Evolutionary conservation across 2,329 filamentous ascomycete genomes (phyloP).

Genomic region (Beauveria sp.): DNA sequence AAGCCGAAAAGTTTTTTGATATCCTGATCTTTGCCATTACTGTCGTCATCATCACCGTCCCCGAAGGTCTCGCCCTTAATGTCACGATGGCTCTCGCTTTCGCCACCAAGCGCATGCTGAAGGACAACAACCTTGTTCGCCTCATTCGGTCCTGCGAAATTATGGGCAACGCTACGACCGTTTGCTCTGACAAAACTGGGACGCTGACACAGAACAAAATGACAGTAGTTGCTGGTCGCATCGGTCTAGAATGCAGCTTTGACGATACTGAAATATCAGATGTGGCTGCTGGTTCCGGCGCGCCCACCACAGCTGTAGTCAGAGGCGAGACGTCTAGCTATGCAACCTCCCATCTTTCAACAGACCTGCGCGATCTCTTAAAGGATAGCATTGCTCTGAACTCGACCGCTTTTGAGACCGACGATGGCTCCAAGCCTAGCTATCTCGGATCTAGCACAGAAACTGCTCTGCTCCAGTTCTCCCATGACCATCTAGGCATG

Average conservation of each 20-base stretch:
- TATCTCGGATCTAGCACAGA: conserved; percentile 51
- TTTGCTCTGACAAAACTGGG: conserved; percentile 61
- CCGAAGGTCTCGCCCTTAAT: conserved; percentile 52
- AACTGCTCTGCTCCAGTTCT: conserved; percentile 43
- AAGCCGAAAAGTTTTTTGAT: conserved; percentile 50
- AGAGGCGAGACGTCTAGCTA: conserved; percentile 22
- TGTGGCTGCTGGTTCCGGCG: conserved; percentile 16
- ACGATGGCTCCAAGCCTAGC: conserved; percentile 24
- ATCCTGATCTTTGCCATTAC: conserved; percentile 53
- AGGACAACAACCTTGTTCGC: conserved; percentile 55
- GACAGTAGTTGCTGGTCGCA: conserved; percentile 49
- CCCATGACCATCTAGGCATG: conserved; percentile 42
- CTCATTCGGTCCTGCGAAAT: conserved; percentile 53
- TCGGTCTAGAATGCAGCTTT: conserved; percentile 35
- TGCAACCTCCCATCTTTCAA: conserved; percentile 24
- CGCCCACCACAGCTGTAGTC: conserved; percentile 17
- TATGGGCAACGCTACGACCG: conserved; percentile 57
- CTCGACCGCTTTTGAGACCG: conserved; percentile 47
- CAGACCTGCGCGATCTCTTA: conserved; percentile 28
- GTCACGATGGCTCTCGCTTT: conserved; percentile 56
- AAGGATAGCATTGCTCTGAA: conserved; percentile 37
- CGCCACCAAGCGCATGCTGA: conserved; percentile 55
- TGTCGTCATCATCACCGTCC: conserved; percentile 52
- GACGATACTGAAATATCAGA: conserved; percentile 25
- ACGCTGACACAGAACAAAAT: conserved; percentile 59